A percentile compares a stretch with the other conserved stretches of the same genome.
These are phyloP conservation scores for Metschnikowia proteae DNA, from an alignment of 805 yeast genomes.

Conservation along the genomic window DNA sequence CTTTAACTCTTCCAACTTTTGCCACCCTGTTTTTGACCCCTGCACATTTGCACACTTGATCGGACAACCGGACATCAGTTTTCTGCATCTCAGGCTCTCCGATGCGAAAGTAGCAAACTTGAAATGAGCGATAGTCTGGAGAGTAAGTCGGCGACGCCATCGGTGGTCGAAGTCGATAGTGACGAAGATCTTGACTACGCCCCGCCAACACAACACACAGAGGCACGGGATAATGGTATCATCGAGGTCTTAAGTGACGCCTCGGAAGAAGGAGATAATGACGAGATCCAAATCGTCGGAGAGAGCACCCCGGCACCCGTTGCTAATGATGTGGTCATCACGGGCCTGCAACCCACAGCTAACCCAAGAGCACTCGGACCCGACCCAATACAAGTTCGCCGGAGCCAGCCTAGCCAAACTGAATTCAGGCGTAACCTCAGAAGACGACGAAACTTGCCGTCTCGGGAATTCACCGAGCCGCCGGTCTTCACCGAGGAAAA, in stretches of 20 bases:
- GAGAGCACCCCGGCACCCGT: slow-evolving; percentile 5
- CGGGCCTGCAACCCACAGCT: slow-evolving; percentile 12
- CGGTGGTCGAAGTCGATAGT: slow-evolving; percentile 15
- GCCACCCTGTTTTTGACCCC: background rate
- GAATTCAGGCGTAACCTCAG: slow-evolving; percentile 7
- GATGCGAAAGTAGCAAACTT: background rate
- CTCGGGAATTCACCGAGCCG: background rate
- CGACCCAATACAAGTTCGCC: background rate
- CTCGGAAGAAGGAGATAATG: slow-evolving; percentile 13
- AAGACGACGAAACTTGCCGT: slow-evolving; percentile 9
- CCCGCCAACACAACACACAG: background rate
- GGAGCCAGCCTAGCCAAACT: background rate
- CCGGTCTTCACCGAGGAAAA: background rate
- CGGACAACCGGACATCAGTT: background rate
- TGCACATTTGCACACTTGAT: background rate
- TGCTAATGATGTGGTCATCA: slow-evolving; percentile 15
- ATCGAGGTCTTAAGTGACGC: slow-evolving; percentile 14
- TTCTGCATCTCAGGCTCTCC: background rate
- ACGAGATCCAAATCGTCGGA: slow-evolving; percentile 16
- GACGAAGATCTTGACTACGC: slow-evolving; percentile 10
- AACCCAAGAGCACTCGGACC: background rate
- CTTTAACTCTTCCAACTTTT: background rate
- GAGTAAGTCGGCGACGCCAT: slow-evolving; percentile 10
- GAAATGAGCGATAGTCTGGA: slow-evolving; percentile 12
- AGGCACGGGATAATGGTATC: slow-evolving; percentile 7